Percentiles rank a stretch among this genome's conserved stretches.
phyloP scores from a whole-genome alignment of 1,139 yeast genomes.

The Geotrichum restrictum region DNA sequence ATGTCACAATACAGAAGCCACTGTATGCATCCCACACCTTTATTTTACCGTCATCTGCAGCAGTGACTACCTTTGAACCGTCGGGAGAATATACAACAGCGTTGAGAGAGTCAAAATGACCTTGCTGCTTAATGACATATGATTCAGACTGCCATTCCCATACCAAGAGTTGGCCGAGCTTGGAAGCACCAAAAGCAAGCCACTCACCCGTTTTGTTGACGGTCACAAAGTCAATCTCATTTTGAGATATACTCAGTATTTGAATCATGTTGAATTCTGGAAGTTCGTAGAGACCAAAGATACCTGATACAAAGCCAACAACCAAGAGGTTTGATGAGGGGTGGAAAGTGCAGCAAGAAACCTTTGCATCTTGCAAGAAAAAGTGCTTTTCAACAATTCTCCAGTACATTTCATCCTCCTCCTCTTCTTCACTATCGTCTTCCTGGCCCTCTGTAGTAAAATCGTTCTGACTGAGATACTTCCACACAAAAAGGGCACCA shows the following conservation, averaged over 20 bases:
- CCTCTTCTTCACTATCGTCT: slow-evolving; percentile 27
- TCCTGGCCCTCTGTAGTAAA: slow-evolving; percentile 43
- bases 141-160: slow-evolving; percentile 99
- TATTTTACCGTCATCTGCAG: slow-evolving; percentile 93
- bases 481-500: slow-evolving; percentile 93
- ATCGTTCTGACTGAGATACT: slow-evolving; percentile 57
- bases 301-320: slow-evolving; percentile 90
- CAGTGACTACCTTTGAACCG: slow-evolving; percentile 88
- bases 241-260: slow-evolving; percentile 88
- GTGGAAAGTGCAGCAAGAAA: slow-evolving; percentile 82
- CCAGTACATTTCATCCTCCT: slow-evolving; percentile 54
- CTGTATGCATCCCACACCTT: slow-evolving; percentile 94
- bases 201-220: slow-evolving; percentile 89
- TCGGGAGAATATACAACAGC: slow-evolving; percentile 88
- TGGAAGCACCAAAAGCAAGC: slow-evolving; percentile 92
- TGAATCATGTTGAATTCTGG: slow-evolving; percentile 75
- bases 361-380: slow-evolving; percentile 61
- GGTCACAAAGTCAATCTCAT: slow-evolving; percentile 75
- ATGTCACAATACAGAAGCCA: slow-evolving; percentile 90
- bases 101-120: slow-evolving; percentile 90
- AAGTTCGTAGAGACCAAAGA: slow-evolving; percentile 86
- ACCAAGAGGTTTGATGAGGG: slow-evolving; percentile 64
- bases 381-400: slow-evolving; percentile 72
- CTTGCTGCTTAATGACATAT: slow-evolving; percentile 90
- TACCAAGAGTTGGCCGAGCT: slow-evolving; percentile 86